Evolutionary conservation across 2,329 filamentous ascomycete genomes (phyloP).

Genomic region (Hymenotorrendiella dingleyae): DNA sequence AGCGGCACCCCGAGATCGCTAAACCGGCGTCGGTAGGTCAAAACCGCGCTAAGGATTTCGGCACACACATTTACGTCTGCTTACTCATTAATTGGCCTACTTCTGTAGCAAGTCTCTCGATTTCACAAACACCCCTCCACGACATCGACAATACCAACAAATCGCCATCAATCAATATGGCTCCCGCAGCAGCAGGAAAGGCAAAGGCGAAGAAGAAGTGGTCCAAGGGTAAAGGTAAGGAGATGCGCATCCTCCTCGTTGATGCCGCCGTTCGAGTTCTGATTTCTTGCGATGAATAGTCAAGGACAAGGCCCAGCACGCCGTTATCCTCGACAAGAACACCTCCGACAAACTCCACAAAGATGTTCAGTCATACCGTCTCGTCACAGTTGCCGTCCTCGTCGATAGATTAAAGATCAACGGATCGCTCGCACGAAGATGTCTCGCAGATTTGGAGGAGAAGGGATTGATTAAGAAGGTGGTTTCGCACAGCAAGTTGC

Average conservation of each 20-base stretch:
- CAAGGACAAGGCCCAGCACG: constrained; percentile 99
- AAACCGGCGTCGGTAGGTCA: too few relatives aligned
- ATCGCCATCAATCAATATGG: constrained; percentile 6
- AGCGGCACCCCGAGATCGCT: too few relatives aligned
- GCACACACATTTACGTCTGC: constrained; percentile 2
- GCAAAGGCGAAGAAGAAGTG: constrained; percentile 34
- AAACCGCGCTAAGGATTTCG: background rate
- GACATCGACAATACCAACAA: constrained; percentile 4
- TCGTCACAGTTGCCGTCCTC: constrained; percentile 96
- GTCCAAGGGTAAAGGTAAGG: constrained; percentile 56
- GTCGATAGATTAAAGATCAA: constrained; percentile 99
- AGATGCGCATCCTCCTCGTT: background rate
- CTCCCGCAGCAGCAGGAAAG: constrained; percentile 5
- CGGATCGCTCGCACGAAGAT: constrained; percentile 88
- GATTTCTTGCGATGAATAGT: too few relatives aligned
- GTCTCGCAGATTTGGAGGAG: constrained; percentile 90
- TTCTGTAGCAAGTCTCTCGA: background rate
- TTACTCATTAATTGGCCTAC: background rate
- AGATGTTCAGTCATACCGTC: constrained; percentile 99
- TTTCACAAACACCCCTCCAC: background rate
- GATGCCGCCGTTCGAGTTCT: too few relatives aligned
- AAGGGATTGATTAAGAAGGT: constrained; percentile 98
- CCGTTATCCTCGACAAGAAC: constrained; percentile 96
- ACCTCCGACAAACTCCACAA: constrained; percentile 99
- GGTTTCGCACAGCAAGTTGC: constrained; percentile 92